Conservation (phyloP, 345 rosid genomes). For the Euphorbia pulcherrima region DNA sequence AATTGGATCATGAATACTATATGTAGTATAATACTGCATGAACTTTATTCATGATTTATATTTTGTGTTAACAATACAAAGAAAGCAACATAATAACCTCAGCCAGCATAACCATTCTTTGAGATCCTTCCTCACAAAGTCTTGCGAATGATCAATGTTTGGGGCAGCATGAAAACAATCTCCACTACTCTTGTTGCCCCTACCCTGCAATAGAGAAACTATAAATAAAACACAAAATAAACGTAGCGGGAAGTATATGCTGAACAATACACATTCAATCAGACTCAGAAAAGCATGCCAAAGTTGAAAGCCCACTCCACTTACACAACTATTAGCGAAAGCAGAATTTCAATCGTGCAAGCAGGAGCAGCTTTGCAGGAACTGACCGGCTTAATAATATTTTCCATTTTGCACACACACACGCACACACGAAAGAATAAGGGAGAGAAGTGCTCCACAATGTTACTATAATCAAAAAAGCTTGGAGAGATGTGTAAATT, state of each 20-base stretch:
- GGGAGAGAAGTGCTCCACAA: too few species aligned
- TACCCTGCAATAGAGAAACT: constrained; percentile 53
- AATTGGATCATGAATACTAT: not conserved
- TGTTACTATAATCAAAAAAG: too few species aligned
- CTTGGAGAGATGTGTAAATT: not conserved
- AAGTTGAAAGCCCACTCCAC: not conserved
- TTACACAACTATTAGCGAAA: not conserved
- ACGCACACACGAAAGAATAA: too few species aligned
- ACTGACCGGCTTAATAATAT: not conserved
- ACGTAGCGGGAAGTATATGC: not conserved
- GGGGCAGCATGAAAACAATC: constrained; percentile 99
- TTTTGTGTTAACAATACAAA: not conserved
- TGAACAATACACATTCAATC: constrained; percentile 9
- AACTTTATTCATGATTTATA: too few species aligned
- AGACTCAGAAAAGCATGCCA: constrained; percentile 10
- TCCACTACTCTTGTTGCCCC: constrained; percentile 97
- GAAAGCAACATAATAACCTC: constrained; percentile 45
- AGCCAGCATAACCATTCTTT: constrained; percentile 95
- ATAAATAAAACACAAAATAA: not conserved
- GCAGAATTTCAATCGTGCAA: not conserved
- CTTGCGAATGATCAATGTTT: constrained; percentile 97
- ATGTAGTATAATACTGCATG: too few species aligned
- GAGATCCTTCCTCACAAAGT: constrained; percentile 86
- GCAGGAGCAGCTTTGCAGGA: not conserved
- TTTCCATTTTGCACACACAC: too few species aligned